Percentiles rank a stretch among this genome's conserved stretches.
Conservation (phyloP, 2,329 filamentous ascomycete genomes). For the Emydomyces testavorans region DNA sequence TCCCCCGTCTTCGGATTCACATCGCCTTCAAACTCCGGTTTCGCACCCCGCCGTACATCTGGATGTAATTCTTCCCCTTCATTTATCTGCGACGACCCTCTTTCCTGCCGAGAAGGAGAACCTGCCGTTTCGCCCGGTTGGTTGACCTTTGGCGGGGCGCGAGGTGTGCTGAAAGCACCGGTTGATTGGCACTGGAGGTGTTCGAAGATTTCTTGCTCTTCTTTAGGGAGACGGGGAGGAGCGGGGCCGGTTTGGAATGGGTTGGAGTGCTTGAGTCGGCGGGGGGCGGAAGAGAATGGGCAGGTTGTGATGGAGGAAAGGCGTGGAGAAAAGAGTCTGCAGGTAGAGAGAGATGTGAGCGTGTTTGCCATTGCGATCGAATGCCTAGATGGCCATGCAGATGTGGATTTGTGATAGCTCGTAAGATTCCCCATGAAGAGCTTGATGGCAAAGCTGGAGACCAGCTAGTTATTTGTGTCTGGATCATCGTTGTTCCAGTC, state of each 20-base stretch:
- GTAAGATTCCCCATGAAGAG: no score
- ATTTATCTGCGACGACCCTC: neutral
- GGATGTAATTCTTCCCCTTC: constrained; percentile 56
- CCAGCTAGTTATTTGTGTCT: neutral
- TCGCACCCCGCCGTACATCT: constrained; percentile 61
- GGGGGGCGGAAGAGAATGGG: constrained; percentile 12
- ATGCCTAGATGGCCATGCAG: neutral
- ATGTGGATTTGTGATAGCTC: neutral
- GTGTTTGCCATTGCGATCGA: neutral
- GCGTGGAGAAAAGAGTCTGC: neutral
- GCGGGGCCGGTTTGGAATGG: constrained; percentile 44
- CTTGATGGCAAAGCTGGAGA: neutral
- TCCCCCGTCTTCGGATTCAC: constrained; percentile 88
- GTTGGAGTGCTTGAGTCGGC: constrained; percentile 21
- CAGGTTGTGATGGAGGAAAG: neutral
- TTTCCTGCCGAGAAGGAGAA: neutral
- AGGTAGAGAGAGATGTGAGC: neutral
- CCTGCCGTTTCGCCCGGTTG: constrained; percentile 36
- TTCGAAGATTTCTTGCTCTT: constrained; percentile 85
- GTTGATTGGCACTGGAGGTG: constrained; percentile 67
- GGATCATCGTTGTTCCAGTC: neutral
- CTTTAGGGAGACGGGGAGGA: constrained; percentile 75
- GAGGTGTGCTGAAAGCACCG: constrained; percentile 61
- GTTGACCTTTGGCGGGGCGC: constrained; percentile 36
- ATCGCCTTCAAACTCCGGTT: constrained; percentile 88